These are phyloP conservation scores for Solanum hybrid DNA, from an alignment of 305 asterid genomes.

Conservation along the genomic window DNA sequence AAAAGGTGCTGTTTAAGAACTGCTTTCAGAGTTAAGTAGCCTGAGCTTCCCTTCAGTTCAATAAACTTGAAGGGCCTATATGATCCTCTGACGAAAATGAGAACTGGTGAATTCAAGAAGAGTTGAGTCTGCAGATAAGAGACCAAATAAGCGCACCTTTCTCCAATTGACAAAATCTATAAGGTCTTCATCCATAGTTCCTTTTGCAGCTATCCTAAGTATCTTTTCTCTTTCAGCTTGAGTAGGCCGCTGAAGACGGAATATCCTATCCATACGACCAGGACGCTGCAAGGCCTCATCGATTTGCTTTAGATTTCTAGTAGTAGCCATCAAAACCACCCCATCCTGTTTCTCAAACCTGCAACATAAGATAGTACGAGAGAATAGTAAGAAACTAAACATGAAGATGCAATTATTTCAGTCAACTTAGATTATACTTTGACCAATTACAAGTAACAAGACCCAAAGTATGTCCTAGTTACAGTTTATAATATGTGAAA, in stretches of 20 bases:
- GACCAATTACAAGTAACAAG: not conserved
- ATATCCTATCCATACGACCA: slow-evolving; percentile 97
- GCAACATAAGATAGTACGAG: not conserved
- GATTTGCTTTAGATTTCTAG: slow-evolving; percentile 79
- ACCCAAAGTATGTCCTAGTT: not conserved
- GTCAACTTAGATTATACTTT: not conserved
- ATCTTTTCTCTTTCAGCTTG: slow-evolving; percentile 85
- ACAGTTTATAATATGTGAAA: not conserved
- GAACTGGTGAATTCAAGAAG: not conserved
- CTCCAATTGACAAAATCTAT: slow-evolving; percentile 82
- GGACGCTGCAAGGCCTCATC: slow-evolving; percentile 97
- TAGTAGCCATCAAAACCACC: slow-evolving; percentile 97
- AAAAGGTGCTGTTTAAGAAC: not conserved
- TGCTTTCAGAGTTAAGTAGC: not conserved
- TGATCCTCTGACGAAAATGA: not conserved
- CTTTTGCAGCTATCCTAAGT: slow-evolving; percentile 62
- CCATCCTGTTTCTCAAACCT: slow-evolving; percentile 99
- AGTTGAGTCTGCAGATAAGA: not conserved
- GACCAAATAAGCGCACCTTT: slow-evolving; percentile 42
- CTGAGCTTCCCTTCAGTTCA: not conserved
- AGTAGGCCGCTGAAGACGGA: slow-evolving; percentile 87
- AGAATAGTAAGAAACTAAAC: not conserved
- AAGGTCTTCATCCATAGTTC: slow-evolving; percentile 89
- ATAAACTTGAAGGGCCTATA: slow-evolving; percentile 1
- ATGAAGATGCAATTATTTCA: not conserved